Conservation (phyloP, 352 stramenopile species). For the Thraustochytrium striatum region DNA sequence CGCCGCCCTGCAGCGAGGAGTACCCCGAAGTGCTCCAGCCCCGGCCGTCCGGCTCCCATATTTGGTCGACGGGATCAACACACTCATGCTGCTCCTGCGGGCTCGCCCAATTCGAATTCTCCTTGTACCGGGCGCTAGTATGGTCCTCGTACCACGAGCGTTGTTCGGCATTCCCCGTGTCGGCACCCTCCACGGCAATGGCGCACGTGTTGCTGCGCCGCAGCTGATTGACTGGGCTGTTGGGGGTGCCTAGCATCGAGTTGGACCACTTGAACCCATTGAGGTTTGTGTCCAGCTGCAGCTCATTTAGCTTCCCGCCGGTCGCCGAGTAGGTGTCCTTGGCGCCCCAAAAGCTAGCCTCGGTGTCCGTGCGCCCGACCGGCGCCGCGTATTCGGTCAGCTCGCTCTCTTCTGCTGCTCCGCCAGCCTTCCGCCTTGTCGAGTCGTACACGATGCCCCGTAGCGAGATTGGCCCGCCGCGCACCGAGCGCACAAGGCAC, state of each 20-base stretch:
- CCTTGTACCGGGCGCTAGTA: background rate
- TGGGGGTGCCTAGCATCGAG: no score
- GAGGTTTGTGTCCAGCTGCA: background rate
- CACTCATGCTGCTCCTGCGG: background rate
- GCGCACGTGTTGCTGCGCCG: no score
- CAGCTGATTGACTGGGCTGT: no score
- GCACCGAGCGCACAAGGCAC: background rate
- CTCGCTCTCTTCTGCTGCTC: background rate
- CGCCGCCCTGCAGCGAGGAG: background rate
- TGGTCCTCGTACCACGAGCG: background rate
- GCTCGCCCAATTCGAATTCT: background rate
- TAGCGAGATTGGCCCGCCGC: background rate
- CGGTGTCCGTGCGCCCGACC: no score
- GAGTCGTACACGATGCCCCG: constrained; percentile 3
- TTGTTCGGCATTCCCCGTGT: background rate
- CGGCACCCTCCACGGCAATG: no score
- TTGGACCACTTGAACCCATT: background rate
- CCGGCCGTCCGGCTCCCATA: background rate
- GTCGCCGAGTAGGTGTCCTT: no score
- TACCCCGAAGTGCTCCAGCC: background rate
- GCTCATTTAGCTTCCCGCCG: background rate
- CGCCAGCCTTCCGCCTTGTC: background rate
- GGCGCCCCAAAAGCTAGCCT: no score
- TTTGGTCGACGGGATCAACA: background rate
- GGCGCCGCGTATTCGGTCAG: background rate